phyloP scores from a whole-genome alignment of 2,329 filamentous ascomycete genomes.

The Alternaria sp. region DNA sequence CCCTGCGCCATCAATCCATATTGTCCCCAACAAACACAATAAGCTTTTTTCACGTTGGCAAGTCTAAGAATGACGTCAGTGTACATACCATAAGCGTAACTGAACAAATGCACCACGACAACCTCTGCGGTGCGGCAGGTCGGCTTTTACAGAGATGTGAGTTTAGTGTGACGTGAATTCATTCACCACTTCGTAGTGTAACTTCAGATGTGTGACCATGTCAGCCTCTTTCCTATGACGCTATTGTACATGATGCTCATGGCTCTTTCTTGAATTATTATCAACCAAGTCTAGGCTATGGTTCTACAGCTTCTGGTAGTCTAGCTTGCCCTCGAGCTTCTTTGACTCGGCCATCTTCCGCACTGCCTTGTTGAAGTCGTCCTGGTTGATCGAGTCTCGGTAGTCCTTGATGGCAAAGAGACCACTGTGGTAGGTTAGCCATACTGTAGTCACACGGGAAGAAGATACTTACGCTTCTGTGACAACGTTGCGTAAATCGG shows the following conservation, averaged over 20 bases:
- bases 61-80: too few relatives aligned
- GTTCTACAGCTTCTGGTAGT: slow-evolving; percentile 89
- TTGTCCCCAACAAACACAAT: neutral
- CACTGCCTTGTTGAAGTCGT: slow-evolving; percentile 99
- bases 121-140: neutral
- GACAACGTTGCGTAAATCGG: slow-evolving; percentile 95
- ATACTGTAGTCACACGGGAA: neutral
- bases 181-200: neutral
- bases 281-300: neutral
- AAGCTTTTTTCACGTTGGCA: neutral
- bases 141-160: neutral
- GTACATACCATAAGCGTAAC: too few relatives aligned
- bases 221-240: neutral
- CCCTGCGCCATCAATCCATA: neutral
- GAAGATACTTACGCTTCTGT: slow-evolving; percentile 85
- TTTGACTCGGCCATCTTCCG: slow-evolving; percentile 96
- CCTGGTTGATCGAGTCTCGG: slow-evolving; percentile 93
- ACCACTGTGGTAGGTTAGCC: slow-evolving; percentile 66
- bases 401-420: slow-evolving; percentile 99
- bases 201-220: neutral
- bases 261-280: slow-evolving; percentile 26
- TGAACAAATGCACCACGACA: neutral
- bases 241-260: slow-evolving; percentile 18
- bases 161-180: neutral
- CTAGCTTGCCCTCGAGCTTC: slow-evolving; percentile 97